Evolutionary conservation across 1,284 basidiomycete genomes (phyloP).

Genomic region (Trichosporon sp.): DNA sequence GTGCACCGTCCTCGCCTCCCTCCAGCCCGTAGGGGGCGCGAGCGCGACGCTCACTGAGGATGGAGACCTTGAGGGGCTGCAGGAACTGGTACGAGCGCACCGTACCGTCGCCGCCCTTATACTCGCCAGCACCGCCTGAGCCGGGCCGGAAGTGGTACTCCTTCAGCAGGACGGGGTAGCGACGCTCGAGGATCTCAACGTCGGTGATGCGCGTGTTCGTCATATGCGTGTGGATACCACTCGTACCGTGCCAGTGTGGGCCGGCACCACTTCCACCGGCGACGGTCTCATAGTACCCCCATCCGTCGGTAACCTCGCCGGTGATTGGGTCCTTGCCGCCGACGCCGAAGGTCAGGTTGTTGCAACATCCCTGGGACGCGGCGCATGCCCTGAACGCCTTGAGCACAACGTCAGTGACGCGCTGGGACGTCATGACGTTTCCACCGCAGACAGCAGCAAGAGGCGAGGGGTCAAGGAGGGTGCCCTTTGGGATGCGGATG

Average conservation of each 20-base stretch:
- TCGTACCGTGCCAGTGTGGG: slow-evolving; percentile 81
- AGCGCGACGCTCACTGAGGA: slow-evolving; percentile 36
- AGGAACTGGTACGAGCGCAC: slow-evolving; percentile 83
- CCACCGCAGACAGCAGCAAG: slow-evolving; percentile 88
- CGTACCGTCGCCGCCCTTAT: slow-evolving; percentile 80
- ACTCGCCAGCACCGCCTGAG: slow-evolving; percentile 73
- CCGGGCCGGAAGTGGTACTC: slow-evolving; percentile 71
- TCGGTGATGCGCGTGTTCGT: slow-evolving; percentile 89
- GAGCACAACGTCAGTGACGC: slow-evolving; percentile 90
- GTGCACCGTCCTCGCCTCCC: slow-evolving; percentile 28
- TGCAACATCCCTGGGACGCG: slow-evolving; percentile 74
- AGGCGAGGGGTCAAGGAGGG: slow-evolving; percentile 72
- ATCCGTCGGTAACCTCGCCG: slow-evolving; percentile 10
- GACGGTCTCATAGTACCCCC: slow-evolving; percentile 47
- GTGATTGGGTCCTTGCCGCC: slow-evolving; percentile 9
- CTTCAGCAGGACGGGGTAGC: slow-evolving; percentile 77
- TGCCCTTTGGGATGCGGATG: slow-evolving; percentile 77
- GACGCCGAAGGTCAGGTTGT: slow-evolving; percentile 54
- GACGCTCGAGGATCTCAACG: slow-evolving; percentile 55
- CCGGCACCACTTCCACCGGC: slow-evolving; percentile 91
- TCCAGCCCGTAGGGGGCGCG: slow-evolving; percentile 32
- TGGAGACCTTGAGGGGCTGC: slow-evolving; percentile 82
- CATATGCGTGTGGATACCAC: slow-evolving; percentile 56
- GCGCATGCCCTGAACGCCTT: slow-evolving; percentile 89
- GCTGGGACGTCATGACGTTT: slow-evolving; percentile 67